phyloP scores from a whole-genome alignment of 805 yeast genomes.

The Kuraishia ogatae region DNA sequence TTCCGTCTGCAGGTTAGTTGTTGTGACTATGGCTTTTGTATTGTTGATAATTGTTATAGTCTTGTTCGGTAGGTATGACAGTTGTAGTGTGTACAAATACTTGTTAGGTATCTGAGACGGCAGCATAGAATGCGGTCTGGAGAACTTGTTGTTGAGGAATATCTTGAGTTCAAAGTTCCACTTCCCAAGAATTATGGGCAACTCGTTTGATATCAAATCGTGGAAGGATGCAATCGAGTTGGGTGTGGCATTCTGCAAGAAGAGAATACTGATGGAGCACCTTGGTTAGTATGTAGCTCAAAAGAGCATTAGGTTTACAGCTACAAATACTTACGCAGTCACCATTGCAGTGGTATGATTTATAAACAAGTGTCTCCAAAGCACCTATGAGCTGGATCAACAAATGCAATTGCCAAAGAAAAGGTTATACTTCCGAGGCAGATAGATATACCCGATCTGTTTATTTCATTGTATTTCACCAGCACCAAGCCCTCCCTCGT shows the following conservation, averaged over 20 bases:
- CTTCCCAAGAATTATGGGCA: slow-evolving; percentile 51
- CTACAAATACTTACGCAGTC: not conserved
- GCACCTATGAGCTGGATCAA: not conserved
- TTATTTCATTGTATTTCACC: too few relatives aligned
- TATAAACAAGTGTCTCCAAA: not conserved
- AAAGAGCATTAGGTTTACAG: not conserved
- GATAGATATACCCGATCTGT: too few relatives aligned
- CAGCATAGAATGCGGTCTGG: slow-evolving; percentile 28
- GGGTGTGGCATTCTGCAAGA: slow-evolving; percentile 39
- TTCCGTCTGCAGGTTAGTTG: slow-evolving; percentile 8
- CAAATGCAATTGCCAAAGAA: too few relatives aligned
- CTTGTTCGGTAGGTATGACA: slow-evolving; percentile 39
- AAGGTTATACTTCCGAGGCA: too few relatives aligned
- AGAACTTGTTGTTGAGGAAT: slow-evolving; percentile 53
- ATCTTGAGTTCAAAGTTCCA: slow-evolving; percentile 68
- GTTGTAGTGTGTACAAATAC: slow-evolving; percentile 40
- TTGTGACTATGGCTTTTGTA: slow-evolving; percentile 24
- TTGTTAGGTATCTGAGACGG: slow-evolving; percentile 30
- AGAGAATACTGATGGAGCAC: slow-evolving; percentile 21
- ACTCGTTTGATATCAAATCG: slow-evolving; percentile 59
- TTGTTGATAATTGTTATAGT: slow-evolving; percentile 42
- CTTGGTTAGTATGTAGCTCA: not conserved
- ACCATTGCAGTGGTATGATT: not conserved
- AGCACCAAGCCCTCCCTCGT: too few relatives aligned
- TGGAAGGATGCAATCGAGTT: slow-evolving; percentile 61